Base-by-base conservation (phyloP, 2,329 filamentous ascomycete species). In the Diaporthe sp. region DNA sequence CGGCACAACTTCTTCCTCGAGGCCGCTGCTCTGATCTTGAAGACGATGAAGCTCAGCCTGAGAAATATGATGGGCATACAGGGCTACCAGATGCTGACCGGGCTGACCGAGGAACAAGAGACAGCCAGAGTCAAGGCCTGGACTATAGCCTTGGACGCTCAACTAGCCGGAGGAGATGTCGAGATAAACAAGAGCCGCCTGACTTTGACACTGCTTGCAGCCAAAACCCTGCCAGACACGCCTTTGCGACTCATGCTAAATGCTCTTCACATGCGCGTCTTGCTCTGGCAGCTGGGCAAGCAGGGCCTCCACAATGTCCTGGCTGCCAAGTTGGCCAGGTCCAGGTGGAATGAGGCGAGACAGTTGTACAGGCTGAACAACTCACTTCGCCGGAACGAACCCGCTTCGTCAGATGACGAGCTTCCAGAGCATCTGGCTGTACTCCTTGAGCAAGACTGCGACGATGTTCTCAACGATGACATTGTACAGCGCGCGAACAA, bases 91-190 rank as follows among this genome's bases (percentile, higher is more conserved):
- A 89, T 92, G 81, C 85, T 98, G 53, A 96, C 94, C 2, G 95
- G 95, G 0, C 90, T 94, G 65, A 96, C 93, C 2, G 92, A 94
- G 79, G 95, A 98, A 75, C 93, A 98, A 82, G 96, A 98, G 83
- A 91, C 90, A 71, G 96, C 95, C 9, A 91, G 96, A 39, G 90
- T 98, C 80, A 97, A 98, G 85, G 95, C 95, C 0, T 98, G 96
- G 96, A 91, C 93, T 46, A 98, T 98, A 80, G 96, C 96, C 19
- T 90, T 98, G 73, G 96, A 98, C 83, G 95, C 96, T 37, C 96
- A 98, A 83, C 89, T 98, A 28, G 95, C 95, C 13, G 96, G 96
- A 57, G 96, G 96, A 19, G 96, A 98, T 83, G 90, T 93, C 12
- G 94, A 98, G 82, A 94, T 98, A 79, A 98, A 94, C 87, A 95